Base-by-base conservation (phyloP, 1,284 basidiomycete genomes). In the Ustilago loliicola region DNA sequence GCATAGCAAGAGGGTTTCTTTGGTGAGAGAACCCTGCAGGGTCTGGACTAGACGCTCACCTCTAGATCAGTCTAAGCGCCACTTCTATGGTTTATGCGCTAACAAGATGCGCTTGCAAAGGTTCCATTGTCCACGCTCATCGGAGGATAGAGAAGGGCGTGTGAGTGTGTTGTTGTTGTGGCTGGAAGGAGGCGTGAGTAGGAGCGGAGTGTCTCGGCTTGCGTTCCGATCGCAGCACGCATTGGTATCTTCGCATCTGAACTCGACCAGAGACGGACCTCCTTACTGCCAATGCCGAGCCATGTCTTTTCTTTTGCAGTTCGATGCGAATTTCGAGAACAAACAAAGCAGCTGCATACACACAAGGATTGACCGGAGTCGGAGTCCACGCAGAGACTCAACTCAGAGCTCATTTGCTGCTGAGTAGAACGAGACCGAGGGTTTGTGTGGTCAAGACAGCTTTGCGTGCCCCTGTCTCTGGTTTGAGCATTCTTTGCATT, bases 41-140 rank as follows among this genome's bases (percentile, higher is more conserved):
- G 21, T 45, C 42, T 45, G n/a, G n/a, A 45, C 42, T 45, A 17
- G 42, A 21, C n/a, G n/a, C 21, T 11, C 38, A 1, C 38, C 2
- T 6, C 42, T 45, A 45, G 6, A 15, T 15, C 36, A 38, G n/a
- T 9, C n/a, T 45, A 50, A 50, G 27, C 48, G 48, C 48, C 48
- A 50, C 21, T n/a, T 45, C 42, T 21, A 45, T n/a, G 7, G 42
- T 21, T 45, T 45, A 45, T 21, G 42, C 21, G 42, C 42, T 45
- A 11, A 17, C 19, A 11, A 17, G 42, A 1, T 45, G 5, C 48
- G 27, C 48, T 51, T 19, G 48, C 30, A 29, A 17, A 27, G 8
- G 21, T 10, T 48, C 48, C 51, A 53, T 53, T 53, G 51, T 53
- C 51, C 51, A 21, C 27, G 51, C 32, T 11, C 29, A 53, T 53